These are phyloP conservation scores for Fusarium dlaminii DNA, from an alignment of 2,329 filamentous ascomycete species.

Conservation along the genomic window DNA sequence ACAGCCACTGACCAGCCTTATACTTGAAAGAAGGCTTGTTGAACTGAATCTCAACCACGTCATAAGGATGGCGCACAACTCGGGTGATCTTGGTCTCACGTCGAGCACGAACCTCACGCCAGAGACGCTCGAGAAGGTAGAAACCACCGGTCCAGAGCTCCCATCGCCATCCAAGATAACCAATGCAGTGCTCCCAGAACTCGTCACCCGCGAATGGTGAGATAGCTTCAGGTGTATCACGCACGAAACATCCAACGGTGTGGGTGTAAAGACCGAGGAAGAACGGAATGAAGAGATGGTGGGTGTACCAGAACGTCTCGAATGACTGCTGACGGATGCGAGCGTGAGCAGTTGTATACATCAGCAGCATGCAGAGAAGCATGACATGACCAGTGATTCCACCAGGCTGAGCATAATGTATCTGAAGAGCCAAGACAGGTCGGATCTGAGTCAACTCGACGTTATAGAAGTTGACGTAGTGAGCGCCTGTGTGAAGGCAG, in stretches of 20 bases:
- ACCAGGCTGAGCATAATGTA: conserved; percentile 89
- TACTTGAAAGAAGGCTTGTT: conserved; percentile 96
- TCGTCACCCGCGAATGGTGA: conserved; percentile 84
- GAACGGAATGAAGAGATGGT: conserved; percentile 98
- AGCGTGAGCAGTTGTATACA: conserved; percentile 95
- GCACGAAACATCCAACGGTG: conserved; percentile 94
- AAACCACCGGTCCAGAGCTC: conserved; percentile 86
- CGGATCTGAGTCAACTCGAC: conserved; percentile 88
- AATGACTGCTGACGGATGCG: conserved; percentile 97
- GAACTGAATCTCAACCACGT: conserved; percentile 98
- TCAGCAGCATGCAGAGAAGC: conserved; percentile 98
- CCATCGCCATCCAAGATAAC: conserved; percentile 97
- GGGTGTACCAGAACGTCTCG: conserved; percentile 99
- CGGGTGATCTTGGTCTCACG: conserved; percentile 90
- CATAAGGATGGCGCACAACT: conserved; percentile 94
- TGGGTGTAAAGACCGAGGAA: conserved; percentile 94
- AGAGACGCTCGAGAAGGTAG: conserved; percentile 88
- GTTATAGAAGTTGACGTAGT: conserved; percentile 99
- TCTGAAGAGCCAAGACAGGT: conserved; percentile 81
- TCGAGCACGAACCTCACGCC: conserved; percentile 86
- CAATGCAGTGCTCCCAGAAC: conserved; percentile 94
- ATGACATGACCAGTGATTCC: conserved; percentile 97
- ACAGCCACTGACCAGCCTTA: conserved; percentile 98
- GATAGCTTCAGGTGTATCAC: conserved; percentile 75
- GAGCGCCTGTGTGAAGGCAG: conserved; percentile 76